Conservation (phyloP, 2,329 filamentous ascomycete species). For the Arthrobotrys pseudoclavata region DNA sequence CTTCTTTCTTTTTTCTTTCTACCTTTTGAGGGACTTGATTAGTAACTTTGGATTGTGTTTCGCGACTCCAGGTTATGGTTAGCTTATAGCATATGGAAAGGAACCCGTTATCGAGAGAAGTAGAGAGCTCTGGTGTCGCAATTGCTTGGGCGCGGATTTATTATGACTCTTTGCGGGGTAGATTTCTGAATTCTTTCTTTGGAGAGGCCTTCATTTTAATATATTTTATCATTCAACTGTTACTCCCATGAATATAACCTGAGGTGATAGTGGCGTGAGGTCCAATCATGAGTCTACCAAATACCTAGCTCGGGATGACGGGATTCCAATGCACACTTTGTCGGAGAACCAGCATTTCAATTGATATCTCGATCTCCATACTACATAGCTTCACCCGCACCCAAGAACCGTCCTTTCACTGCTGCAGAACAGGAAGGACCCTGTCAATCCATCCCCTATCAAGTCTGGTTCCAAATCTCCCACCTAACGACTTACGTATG, state of each 20-base stretch:
- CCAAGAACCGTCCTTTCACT: constrained; percentile 11
- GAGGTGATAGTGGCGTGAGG: constrained; percentile 26
- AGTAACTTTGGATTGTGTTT: constrained; percentile 57
- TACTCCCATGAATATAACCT: neutral
- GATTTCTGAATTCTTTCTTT: neutral
- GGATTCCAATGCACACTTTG: neutral
- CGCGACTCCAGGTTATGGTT: constrained; percentile 51
- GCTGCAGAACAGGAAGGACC: constrained; percentile 10
- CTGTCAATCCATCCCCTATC: neutral
- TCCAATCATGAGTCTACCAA: neutral
- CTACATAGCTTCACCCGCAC: neutral
- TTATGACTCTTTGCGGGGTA: neutral
- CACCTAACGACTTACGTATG: neutral
- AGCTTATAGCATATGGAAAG: constrained; percentile 36
- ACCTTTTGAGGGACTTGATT: constrained; percentile 43
- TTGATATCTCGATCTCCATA: constrained; percentile 1
- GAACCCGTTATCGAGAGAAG: constrained; percentile 22
- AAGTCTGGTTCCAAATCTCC: neutral
- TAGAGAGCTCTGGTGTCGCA: constrained; percentile 20
- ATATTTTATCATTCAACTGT: neutral
- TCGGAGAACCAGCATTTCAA: neutral
- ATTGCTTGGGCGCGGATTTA: constrained; percentile 11
- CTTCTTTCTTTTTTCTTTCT: constrained; percentile 2
- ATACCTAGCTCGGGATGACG: neutral
- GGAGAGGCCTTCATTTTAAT: neutral